Conservation (phyloP, 768 basidiomycete species). For the Rhodotorula taiwanensis region DNA sequence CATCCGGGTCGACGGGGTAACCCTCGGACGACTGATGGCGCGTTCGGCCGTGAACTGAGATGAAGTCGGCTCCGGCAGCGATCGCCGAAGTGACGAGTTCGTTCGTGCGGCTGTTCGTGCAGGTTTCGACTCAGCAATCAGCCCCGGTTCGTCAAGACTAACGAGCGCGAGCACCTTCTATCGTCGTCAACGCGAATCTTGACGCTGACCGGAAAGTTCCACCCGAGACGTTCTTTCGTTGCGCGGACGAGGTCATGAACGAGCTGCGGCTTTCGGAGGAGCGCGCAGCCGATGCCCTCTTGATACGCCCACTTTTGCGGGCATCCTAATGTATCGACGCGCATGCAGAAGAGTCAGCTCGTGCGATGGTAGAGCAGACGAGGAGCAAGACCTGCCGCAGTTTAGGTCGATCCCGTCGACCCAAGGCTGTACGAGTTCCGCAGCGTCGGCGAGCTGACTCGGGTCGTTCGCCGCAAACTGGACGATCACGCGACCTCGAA, state of each 20-base stretch:
- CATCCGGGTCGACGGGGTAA: slow-evolving; percentile 46
- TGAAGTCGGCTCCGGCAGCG: slow-evolving; percentile 46
- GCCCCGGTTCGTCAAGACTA: no score
- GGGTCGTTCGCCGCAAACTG: slow-evolving; percentile 51
- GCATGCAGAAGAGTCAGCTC: not conserved
- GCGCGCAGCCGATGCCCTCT: slow-evolving; percentile 50
- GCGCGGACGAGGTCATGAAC: slow-evolving; percentile 49
- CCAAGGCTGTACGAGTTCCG: slow-evolving; percentile 48
- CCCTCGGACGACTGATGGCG: slow-evolving; percentile 48
- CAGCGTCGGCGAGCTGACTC: slow-evolving; percentile 48
- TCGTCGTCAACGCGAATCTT: slow-evolving; percentile 52
- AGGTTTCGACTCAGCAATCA: no score
- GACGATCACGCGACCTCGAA: slow-evolving; percentile 47
- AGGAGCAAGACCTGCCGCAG: slow-evolving; percentile 41
- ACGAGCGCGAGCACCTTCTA: slow-evolving; percentile 40
- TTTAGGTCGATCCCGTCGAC: slow-evolving; percentile 52
- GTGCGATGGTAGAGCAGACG: no score
- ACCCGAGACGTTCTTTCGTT: slow-evolving; percentile 48
- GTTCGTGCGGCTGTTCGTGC: slow-evolving; percentile 44
- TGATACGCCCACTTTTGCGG: slow-evolving; percentile 50
- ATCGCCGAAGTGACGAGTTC: slow-evolving; percentile 48
- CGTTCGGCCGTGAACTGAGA: slow-evolving; percentile 51
- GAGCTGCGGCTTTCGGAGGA: slow-evolving; percentile 49
- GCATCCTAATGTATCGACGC: slow-evolving; percentile 43
- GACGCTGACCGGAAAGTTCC: slow-evolving; percentile 49